These are phyloP conservation scores for Didymella arachidicola DNA, from an alignment of 2,329 filamentous ascomycete species.

Conservation along the genomic window DNA sequence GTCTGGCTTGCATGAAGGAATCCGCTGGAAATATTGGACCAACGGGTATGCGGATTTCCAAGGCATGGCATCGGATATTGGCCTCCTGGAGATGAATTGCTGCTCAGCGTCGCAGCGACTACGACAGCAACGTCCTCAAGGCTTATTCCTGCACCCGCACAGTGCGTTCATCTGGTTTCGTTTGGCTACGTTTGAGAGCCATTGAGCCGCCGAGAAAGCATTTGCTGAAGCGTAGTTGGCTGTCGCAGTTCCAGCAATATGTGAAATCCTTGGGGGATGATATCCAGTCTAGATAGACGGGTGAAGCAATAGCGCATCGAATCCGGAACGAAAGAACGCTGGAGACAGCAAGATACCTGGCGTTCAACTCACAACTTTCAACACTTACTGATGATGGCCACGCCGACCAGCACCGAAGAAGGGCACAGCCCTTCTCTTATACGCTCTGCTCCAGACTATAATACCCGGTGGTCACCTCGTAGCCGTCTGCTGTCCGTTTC, in stretches of 20 bases:
- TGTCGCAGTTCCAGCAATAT: not conserved
- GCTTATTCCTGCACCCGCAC: not conserved
- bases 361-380: not conserved
- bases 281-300: not conserved
- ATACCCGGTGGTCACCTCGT: not conserved
- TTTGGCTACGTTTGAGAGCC: not conserved
- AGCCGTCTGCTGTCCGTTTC: not conserved
- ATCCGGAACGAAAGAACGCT: not conserved
- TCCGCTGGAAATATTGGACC: conserved; percentile 6
- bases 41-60: conserved; percentile 1
- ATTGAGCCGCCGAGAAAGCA: not conserved
- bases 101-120: not conserved
- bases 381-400: not conserved
- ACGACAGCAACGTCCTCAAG: not conserved
- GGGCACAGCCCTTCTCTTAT: conserved; percentile 1
- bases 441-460: not conserved
- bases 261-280: not conserved
- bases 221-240: not conserved
- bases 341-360: not conserved
- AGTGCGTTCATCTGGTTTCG: not conserved
- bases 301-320: not conserved
- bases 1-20: conserved; percentile 23
- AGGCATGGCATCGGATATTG: conserved; percentile 9
- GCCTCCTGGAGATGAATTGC: not conserved
- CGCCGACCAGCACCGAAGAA: not conserved